phyloP scores from a whole-genome alignment of 805 yeast genomes.

The Pichia manshurica region DNA sequence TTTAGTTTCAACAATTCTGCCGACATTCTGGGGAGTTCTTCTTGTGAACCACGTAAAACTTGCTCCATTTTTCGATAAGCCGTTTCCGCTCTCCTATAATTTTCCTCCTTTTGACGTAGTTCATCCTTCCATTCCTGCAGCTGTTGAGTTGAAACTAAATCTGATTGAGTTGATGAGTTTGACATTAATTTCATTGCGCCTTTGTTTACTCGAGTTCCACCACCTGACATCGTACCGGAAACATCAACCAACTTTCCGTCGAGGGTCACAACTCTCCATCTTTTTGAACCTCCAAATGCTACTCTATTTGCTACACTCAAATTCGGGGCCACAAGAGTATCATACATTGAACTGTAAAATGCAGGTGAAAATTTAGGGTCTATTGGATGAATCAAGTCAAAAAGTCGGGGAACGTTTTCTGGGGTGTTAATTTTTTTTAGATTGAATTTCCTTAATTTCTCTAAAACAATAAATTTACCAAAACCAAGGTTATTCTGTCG shows the following conservation, averaged over 20 bases:
- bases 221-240: conserved; percentile 96
- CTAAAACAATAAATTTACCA: conserved; percentile 78
- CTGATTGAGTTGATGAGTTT: conserved; percentile 23
- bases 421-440: conserved; percentile 62
- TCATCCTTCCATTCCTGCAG: conserved; percentile 50
- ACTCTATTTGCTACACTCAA: conserved; percentile 77
- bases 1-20: conserved; percentile 49
- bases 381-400: conserved; percentile 70
- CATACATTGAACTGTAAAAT: conserved; percentile 77
- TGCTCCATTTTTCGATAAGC: conserved; percentile 55
- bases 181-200: conserved; percentile 72
- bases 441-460: conserved; percentile 63
- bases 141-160: conserved; percentile 42
- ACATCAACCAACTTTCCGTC: conserved; percentile 90
- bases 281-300: conserved; percentile 66
- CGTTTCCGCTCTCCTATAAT: conserved; percentile 25
- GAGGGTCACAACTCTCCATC: conserved; percentile 86
- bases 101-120: conserved; percentile 49
- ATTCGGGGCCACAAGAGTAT: conserved; percentile 81
- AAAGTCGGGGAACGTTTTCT: conserved; percentile 67
- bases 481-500: conserved; percentile 81
- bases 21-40: conserved; percentile 66
- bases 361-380: conserved; percentile 75
- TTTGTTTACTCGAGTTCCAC: conserved; percentile 64
- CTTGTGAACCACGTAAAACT: conserved; percentile 52